Percentiles rank a stretch among this genome's conserved stretches.
These are phyloP conservation scores for Plantago lanceolata DNA, from an alignment of 305 asterid species.

Conservation along the genomic window DNA sequence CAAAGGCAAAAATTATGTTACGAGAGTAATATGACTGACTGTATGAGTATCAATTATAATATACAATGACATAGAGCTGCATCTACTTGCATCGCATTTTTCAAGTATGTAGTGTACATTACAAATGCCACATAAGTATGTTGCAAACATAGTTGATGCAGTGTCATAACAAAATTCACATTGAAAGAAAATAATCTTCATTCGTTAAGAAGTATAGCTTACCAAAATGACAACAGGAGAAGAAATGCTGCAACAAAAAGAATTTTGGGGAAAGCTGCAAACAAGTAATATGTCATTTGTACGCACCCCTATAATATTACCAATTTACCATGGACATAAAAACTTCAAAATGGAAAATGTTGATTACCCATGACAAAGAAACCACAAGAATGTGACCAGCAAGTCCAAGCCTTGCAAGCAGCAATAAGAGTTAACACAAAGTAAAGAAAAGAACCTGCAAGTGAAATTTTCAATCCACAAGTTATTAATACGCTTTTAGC, in stretches of 20 bases:
- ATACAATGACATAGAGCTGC: background rate
- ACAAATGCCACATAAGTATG: background rate
- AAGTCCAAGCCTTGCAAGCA: conserved; percentile 86
- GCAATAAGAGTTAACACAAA: conserved; percentile 74
- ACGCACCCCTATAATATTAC: conserved; percentile 18
- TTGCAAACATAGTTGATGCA: background rate
- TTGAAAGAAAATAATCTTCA: background rate
- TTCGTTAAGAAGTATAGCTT: conserved; percentile 26
- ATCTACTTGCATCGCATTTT: background rate
- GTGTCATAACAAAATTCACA: background rate
- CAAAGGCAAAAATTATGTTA: background rate
- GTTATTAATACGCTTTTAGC: conserved; percentile 1
- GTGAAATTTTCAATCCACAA: conserved; percentile 28
- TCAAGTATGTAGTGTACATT: background rate
- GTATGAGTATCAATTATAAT: background rate
- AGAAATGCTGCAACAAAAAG: conserved; percentile 76
- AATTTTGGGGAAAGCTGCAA: conserved; percentile 83
- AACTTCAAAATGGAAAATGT: conserved; percentile 15
- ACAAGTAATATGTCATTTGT: conserved; percentile 19
- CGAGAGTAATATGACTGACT: background rate
- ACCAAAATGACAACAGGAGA: conserved; percentile 92
- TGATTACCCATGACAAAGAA: conserved; percentile 72
- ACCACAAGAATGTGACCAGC: conserved; percentile 89
- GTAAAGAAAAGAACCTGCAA: conserved; percentile 74
- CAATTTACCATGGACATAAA: conserved; percentile 16